Conservation (phyloP, 345 rosid species). For the Kandelia obovata region DNA sequence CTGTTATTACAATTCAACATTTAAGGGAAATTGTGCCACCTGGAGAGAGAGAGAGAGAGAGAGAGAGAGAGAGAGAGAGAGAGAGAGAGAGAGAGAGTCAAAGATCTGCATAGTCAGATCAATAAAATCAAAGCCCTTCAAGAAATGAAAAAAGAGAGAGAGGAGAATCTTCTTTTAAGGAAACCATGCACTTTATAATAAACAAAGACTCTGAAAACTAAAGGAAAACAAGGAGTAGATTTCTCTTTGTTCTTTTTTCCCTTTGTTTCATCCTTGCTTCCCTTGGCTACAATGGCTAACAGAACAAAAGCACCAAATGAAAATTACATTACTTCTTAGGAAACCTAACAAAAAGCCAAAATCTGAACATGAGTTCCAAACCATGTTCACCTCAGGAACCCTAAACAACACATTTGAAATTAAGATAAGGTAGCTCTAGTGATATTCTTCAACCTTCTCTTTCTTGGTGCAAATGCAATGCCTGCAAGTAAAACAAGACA, state of each 20-base stretch:
- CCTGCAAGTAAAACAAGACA: conserved; percentile 7
- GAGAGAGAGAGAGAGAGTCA: not conserved
- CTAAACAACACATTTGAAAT: conserved; percentile 23
- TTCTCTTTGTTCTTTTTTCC: not conserved
- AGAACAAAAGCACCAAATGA: conserved; percentile 8
- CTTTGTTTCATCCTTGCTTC: not conserved
- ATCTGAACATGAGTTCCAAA: conserved; percentile 10
- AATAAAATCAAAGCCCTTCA: conserved; percentile 35
- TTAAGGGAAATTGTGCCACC: not conserved
- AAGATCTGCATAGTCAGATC: conserved; percentile 7
- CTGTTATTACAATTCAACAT: no score
- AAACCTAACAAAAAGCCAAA: conserved; percentile 26
- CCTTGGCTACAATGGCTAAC: conserved; percentile 16
- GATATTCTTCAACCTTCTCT: conserved; percentile 9
- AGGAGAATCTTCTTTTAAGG: conserved; percentile 60
- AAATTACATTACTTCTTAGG: conserved; percentile 10
- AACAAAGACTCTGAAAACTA: conserved; percentile 32
- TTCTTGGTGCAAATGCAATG: conserved; percentile 11
- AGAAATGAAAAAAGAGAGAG: conserved; percentile 23
- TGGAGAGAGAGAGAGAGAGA: not conserved
- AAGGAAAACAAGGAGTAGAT: conserved; percentile 12
- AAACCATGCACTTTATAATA: conserved; percentile 59
- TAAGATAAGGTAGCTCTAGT: not conserved
- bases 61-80: not conserved
- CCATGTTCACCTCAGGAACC: conserved; percentile 24